Evolutionary conservation across 2,329 filamentous ascomycete genomes (phyloP).

Genomic region (Aspergillus japonicus): DNA sequence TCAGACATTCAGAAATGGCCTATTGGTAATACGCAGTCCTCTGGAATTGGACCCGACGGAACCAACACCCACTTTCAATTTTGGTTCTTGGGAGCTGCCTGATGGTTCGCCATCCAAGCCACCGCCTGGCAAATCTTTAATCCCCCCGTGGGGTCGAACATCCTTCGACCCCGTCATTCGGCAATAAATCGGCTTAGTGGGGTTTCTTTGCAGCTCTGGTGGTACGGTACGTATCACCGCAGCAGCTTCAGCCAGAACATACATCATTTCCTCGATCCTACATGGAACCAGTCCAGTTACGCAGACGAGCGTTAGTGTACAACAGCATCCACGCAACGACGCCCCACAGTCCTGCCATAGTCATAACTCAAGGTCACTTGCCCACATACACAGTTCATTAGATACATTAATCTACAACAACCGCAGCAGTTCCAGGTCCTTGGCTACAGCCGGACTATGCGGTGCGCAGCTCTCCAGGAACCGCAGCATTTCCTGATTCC

Average conservation of each 20-base stretch:
- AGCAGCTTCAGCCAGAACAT: neutral
- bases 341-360: too few relatives aligned
- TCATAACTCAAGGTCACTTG: neutral
- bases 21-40: neutral
- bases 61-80: neutral
- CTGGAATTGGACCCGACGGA: neutral
- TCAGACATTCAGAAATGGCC: neutral
- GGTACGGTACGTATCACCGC: neutral
- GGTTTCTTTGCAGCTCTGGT: neutral
- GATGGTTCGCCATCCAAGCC: neutral
- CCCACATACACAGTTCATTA: neutral
- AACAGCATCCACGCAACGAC: too few relatives aligned
- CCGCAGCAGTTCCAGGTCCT: slow-evolving; percentile 40
- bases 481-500: slow-evolving; percentile 42
- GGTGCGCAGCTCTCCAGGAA: slow-evolving; percentile 41
- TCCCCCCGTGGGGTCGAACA: neutral
- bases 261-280: too few relatives aligned
- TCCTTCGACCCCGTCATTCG: neutral
- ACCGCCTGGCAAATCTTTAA: neutral
- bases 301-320: too few relatives aligned
- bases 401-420: slow-evolving; percentile 23
- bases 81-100: neutral
- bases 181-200: neutral
- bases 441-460: slow-evolving; percentile 40
- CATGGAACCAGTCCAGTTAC: too few relatives aligned